A percentile compares a stretch with the other conserved stretches of the same genome.
These are phyloP conservation scores for Wickerhamomyces strasburgensis DNA, from an alignment of 805 yeast species.

Conservation along the genomic window DNA sequence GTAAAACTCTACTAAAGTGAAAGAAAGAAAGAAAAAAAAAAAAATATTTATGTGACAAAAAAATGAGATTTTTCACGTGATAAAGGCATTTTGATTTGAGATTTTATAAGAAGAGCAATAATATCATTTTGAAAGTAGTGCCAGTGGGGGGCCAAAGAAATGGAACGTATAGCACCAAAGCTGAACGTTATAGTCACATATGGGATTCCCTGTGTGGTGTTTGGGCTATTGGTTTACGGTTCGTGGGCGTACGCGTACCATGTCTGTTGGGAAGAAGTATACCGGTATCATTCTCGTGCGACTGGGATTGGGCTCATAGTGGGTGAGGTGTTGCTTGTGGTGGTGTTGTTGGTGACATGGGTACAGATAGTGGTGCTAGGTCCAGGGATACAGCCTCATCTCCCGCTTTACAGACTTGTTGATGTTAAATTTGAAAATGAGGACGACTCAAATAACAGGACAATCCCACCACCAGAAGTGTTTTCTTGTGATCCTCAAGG, in stretches of 20 bases:
- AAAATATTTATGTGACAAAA: constrained; percentile 6
- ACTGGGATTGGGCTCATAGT: constrained; percentile 31
- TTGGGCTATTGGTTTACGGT: constrained; percentile 12
- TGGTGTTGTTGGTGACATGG: constrained; percentile 38
- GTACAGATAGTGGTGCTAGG: constrained; percentile 40
- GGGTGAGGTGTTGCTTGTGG: constrained; percentile 26
- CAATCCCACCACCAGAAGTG: constrained; percentile 43
- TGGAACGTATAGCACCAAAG: background rate
- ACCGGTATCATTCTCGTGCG: constrained; percentile 21
- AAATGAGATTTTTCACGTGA: background rate
- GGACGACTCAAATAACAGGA: constrained; percentile 17
- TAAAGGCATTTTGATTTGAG: background rate
- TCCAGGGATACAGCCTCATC: constrained; percentile 47
- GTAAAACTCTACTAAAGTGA: too few species aligned
- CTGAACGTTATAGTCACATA: background rate
- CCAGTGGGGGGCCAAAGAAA: too few species aligned
- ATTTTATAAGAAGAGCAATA: too few species aligned
- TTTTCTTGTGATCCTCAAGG: constrained; percentile 73
- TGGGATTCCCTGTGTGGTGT: constrained; percentile 10
- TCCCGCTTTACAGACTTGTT: constrained; percentile 32
- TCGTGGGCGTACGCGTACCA: constrained; percentile 24
- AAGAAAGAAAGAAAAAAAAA: background rate
- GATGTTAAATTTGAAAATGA: constrained; percentile 18
- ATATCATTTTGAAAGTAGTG: too few species aligned
- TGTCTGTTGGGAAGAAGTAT: constrained; percentile 27